Conservation (phyloP, 306 rosid genomes). For the Oxytropis ochrocephala region DNA sequence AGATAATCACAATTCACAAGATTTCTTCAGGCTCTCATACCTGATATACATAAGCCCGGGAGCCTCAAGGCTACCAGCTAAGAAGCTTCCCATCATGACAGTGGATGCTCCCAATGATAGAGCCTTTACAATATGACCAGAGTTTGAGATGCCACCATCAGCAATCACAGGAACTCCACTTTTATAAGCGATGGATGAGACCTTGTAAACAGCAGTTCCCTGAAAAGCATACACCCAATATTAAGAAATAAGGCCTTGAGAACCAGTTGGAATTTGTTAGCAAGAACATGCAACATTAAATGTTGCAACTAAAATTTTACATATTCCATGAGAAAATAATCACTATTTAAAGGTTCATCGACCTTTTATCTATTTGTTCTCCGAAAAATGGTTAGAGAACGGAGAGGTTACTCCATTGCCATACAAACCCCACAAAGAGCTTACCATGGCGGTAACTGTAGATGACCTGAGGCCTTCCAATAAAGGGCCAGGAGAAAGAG, state of each 20-base stretch:
- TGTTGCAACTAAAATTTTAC: neutral
- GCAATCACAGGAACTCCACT: slow-evolving; percentile 82
- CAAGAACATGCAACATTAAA: neutral
- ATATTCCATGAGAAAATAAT: neutral
- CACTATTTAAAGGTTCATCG: neutral
- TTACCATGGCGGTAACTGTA: neutral
- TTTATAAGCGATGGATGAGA: slow-evolving; percentile 65
- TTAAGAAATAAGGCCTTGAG: neutral
- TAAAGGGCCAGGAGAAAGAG: neutral
- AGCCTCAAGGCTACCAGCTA: slow-evolving; percentile 87
- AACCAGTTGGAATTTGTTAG: neutral
- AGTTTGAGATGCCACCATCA: slow-evolving; percentile 90
- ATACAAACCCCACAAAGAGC: neutral
- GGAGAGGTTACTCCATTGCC: neutral
- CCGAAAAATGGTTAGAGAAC: neutral
- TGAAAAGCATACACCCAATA: slow-evolving; percentile 19
- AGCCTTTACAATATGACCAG: slow-evolving; percentile 91
- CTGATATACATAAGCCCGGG: slow-evolving; percentile 73
- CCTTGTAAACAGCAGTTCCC: slow-evolving; percentile 93
- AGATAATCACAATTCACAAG: neutral
- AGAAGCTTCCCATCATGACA: slow-evolving; percentile 95
- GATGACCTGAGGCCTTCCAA: neutral
- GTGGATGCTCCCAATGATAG: slow-evolving; percentile 82
- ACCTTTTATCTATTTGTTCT: neutral
- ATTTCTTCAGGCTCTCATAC: slow-evolving; percentile 24